Base-by-base conservation (phyloP, 768 basidiomycete genomes). In the Boletus vermiculosoides region DNA sequence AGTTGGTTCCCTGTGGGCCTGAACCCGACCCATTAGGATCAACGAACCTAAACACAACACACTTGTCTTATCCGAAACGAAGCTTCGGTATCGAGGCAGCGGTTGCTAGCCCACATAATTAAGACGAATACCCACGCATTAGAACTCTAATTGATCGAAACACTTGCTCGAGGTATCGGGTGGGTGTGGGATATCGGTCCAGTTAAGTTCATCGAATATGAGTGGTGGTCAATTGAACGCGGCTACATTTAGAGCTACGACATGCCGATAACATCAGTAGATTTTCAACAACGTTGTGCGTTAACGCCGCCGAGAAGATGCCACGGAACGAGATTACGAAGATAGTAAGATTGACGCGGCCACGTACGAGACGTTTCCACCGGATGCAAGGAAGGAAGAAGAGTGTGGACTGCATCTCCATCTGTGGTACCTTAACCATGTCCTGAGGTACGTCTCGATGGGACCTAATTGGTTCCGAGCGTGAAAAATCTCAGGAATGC, bases 111-210 rank as follows among this genome's bases (percentile, higher is more conserved):
- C 13, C 22, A 23, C 18, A 23, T n/a, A n/a, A n/a, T n/a, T 30
- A 11, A 16, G 16, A 48, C n/a, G 30, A 31, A 30, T 31, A 18
- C 30, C 13, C 30, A 23, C 16, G 20, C 20, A n/a, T 16, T 18
- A 11, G n/a, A 40, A 55, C 23, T 34, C 45, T 36, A 8, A 41
- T 12, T 36, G 25, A 50, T 34, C 22, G 15, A 42, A 28, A 12
- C 18, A 42, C 5, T 8, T 40, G n/a, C 16, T 33, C 37, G 23
- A 36, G 13, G 10, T 45, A 20, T 56, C 16, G 15, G 36, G 44
- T 55, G 53, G 48, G 34, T 54, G 34, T 54, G 52, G 49, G 31
- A 41, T 40, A 25, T 23, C n/a, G n/a, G n/a, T 52, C 18, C 20
- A 52, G 4, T n/a, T 5, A 18, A 25, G 16, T 28, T 53, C 16